A percentile compares a stretch with the other conserved stretches of the same genome.
These are phyloP conservation scores for Gynostemma pentaphyllum DNA, from an alignment of 306 rosid species.

Conservation along the genomic window DNA sequence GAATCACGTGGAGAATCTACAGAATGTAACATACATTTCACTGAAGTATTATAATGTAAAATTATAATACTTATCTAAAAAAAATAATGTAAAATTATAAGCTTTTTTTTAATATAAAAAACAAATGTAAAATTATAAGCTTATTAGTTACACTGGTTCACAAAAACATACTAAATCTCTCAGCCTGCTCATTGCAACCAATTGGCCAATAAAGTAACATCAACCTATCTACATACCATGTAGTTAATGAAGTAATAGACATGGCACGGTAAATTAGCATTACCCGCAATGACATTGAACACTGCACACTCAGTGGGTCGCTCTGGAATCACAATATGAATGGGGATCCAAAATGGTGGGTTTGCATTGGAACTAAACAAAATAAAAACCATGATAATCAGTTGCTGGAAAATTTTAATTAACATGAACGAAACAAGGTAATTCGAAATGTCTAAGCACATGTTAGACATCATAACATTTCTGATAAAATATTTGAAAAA, in stretches of 20 bases:
- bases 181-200: background rate
- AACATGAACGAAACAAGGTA: background rate
- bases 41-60: no score
- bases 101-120: no score
- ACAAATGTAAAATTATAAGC: background rate
- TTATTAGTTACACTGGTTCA: background rate
- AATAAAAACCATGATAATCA: background rate
- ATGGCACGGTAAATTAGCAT: background rate
- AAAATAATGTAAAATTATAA: background rate
- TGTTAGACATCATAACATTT: no score
- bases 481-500: no score
- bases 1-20: constrained; percentile 99
- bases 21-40: constrained; percentile 9
- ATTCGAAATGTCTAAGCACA: no score
- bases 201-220: background rate
- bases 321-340: constrained; percentile 87
- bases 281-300: constrained; percentile 89
- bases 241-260: background rate
- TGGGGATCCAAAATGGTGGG: constrained; percentile 94
- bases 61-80: no score
- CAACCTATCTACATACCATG: background rate
- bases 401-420: background rate
- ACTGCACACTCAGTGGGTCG: constrained; percentile 89
- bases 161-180: background rate
- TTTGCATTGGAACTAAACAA: constrained; percentile 54